phyloP scores from a whole-genome alignment of 352 stramenopile genomes.

The Globisporangium uncinulatum region DNA sequence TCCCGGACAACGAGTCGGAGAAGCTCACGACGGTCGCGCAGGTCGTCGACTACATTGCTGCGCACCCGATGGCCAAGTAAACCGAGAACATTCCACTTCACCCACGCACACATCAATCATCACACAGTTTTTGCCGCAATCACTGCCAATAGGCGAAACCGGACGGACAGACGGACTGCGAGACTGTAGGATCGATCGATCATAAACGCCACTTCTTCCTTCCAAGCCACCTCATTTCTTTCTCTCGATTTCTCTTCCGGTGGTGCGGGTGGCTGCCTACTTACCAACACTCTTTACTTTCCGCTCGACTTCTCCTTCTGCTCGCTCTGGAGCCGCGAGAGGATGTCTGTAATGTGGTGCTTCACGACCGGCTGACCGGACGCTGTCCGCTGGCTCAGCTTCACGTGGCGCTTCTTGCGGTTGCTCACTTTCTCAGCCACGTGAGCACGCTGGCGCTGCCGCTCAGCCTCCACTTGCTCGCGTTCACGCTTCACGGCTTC shows the following conservation, averaged over 20 bases:
- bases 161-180: background rate
- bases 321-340: conserved; percentile 60
- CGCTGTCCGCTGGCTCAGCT: conserved; percentile 71
- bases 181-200: conserved; percentile 9
- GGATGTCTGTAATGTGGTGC: conserved; percentile 83
- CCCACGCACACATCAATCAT: background rate
- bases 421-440: conserved; percentile 69
- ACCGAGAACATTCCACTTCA: background rate
- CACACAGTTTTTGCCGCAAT: background rate
- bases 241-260: background rate
- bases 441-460: conserved; percentile 41
- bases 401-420: conserved; percentile 86
- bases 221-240: background rate
- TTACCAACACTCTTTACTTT: background rate
- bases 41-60: conserved; percentile 98
- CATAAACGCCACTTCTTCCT: conserved; percentile 1
- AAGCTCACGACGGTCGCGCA: conserved; percentile 97
- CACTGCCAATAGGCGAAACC: no score
- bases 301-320: conserved; percentile 16
- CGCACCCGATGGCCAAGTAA: conserved; percentile 99
- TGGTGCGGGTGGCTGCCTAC: background rate
- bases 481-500: conserved; percentile 46
- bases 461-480: conserved; percentile 32
- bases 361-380: conserved; percentile 79
- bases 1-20: conserved; percentile 99